Conservation (phyloP, 2,329 filamentous ascomycete species). For the Xylaria sp. region DNA sequence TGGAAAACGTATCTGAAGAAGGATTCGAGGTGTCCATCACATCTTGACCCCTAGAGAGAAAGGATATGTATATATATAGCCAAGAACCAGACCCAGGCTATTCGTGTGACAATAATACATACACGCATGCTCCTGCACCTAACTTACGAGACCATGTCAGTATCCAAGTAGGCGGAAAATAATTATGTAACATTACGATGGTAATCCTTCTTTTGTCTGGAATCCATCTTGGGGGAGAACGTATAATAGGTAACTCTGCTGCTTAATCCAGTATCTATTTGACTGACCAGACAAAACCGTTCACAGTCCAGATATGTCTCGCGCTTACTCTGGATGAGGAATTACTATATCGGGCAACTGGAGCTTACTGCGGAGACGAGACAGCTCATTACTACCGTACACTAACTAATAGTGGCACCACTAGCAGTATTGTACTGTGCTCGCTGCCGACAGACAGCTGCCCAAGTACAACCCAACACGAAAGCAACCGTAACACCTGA, state of each 20-base stretch:
- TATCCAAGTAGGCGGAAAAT: too few species aligned
- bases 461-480: not conserved
- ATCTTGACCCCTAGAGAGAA: too few species aligned
- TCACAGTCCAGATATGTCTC: not conserved
- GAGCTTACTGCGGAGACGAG: conserved; percentile 27
- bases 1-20: too few species aligned
- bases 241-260: not conserved
- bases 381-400: conserved; percentile 1
- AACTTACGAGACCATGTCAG: too few species aligned
- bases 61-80: too few species aligned
- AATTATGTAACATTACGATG: too few species aligned
- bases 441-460: not conserved
- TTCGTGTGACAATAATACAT: too few species aligned
- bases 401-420: not conserved
- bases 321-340: conserved; percentile 28
- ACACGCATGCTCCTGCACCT: too few species aligned
- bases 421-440: not conserved
- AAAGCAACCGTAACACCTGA: not conserved
- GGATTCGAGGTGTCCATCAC: too few species aligned
- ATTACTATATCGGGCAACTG: conserved; percentile 36
- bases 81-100: too few species aligned
- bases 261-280: not conserved
- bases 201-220: not conserved
- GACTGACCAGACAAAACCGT: not conserved
- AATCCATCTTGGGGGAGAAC: not conserved